These are phyloP conservation scores for Escovopsis weberi DNA, from an alignment of 2,329 filamentous ascomycete species.

Conservation along the genomic window DNA sequence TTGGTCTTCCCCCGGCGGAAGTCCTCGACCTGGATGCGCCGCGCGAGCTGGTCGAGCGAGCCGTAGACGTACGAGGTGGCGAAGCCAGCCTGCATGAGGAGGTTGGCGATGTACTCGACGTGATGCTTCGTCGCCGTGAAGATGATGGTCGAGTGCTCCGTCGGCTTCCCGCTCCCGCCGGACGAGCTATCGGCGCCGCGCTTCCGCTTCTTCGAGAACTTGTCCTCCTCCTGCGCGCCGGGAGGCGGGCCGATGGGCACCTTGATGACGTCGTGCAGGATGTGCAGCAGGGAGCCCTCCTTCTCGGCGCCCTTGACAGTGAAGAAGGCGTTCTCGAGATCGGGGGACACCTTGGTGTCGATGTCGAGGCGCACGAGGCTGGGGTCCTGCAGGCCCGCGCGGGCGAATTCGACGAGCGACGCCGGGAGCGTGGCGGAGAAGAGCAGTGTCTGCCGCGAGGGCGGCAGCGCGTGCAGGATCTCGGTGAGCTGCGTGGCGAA, in stretches of 20 bases:
- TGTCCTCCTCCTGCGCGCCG: conserved; percentile 29
- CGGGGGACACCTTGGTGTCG: conserved; percentile 90
- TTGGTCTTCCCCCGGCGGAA: conserved; percentile 77
- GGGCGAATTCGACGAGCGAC: conserved; percentile 87
- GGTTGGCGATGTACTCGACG: conserved; percentile 75
- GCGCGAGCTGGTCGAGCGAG: conserved; percentile 82
- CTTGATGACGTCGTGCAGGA: conserved; percentile 84
- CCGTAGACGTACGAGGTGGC: conserved; percentile 91
- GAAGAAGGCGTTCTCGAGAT: conserved; percentile 93
- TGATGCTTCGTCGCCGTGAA: conserved; percentile 95
- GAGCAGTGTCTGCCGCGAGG: conserved; percentile 73
- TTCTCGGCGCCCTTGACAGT: conserved; percentile 85
- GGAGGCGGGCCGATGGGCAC: conserved; percentile 58
- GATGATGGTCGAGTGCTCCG: conserved; percentile 83
- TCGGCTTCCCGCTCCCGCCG: conserved; percentile 44
- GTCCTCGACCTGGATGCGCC: conserved; percentile 80
- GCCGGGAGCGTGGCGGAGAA: conserved; percentile 94
- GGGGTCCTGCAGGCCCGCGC: conserved; percentile 85
- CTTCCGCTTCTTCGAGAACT: conserved; percentile 56
- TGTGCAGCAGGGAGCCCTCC: conserved; percentile 78
- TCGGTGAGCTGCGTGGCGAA: conserved; percentile 88
- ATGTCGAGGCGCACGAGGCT: conserved; percentile 81
- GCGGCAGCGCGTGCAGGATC: conserved; percentile 77
- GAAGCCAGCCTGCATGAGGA: conserved; percentile 74
- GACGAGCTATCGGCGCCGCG: conserved; percentile 33